Percentiles rank a stretch among this genome's conserved stretches.
Conservation (phyloP, 2,329 filamentous ascomycete species). For the Penicillium sp. region DNA sequence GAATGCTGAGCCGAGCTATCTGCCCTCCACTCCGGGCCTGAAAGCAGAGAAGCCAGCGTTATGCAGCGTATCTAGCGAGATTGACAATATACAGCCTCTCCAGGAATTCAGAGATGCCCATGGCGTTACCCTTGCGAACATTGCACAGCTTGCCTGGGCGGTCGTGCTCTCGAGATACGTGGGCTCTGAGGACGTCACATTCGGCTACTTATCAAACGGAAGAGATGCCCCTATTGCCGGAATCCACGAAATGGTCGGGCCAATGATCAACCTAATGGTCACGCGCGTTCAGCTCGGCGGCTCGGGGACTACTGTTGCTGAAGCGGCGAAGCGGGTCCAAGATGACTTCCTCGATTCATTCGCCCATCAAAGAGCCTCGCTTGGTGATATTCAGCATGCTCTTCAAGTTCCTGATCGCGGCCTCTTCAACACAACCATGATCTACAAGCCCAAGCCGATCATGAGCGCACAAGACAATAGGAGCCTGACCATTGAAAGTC, state of each 20-base stretch:
- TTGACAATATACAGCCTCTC: not conserved
- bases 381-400: slow-evolving; percentile 15
- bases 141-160: slow-evolving; percentile 9
- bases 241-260: slow-evolving; percentile 5
- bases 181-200: slow-evolving; percentile 5
- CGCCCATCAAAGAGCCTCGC: slow-evolving; percentile 8
- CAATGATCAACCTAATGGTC: slow-evolving; percentile 14
- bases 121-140: slow-evolving; percentile 12
- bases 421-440: slow-evolving; percentile 13
- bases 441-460: slow-evolving; percentile 4
- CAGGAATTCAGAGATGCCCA: slow-evolving; percentile 2
- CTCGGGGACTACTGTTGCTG: not conserved
- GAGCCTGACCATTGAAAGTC: slow-evolving; percentile 2
- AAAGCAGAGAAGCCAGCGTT: not conserved
- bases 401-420: not conserved
- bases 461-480: not conserved
- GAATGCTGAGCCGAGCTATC: slow-evolving; percentile 1
- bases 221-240: slow-evolving; percentile 9
- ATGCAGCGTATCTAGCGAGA: not conserved
- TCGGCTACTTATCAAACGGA: slow-evolving; percentile 11
- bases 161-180: slow-evolving; percentile 5
- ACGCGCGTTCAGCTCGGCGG: not conserved
- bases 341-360: slow-evolving; percentile 5
- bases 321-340: slow-evolving; percentile 5
- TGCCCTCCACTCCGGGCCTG: not conserved